A percentile compares a stretch with the other conserved stretches of the same genome.
These are phyloP conservation scores for Candida patagonica DNA, from an alignment of 805 yeast species.

Conservation along the genomic window DNA sequence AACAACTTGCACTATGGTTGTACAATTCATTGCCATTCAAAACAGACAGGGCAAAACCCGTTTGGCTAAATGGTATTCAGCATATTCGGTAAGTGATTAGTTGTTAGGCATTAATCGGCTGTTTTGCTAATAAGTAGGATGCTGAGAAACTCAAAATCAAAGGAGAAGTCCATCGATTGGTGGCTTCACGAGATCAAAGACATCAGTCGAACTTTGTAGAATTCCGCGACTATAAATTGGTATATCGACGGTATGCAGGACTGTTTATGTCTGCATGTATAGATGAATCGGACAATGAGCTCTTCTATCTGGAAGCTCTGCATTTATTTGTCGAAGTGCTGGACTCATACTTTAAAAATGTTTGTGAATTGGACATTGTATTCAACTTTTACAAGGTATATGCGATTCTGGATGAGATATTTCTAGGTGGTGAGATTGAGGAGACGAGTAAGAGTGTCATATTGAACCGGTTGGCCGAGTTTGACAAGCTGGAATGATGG, in stretches of 20 bases:
- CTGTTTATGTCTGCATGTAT: constrained; percentile 78
- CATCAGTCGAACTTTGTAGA: constrained; percentile 77
- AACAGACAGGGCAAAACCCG: constrained; percentile 93
- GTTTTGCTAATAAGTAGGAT: constrained; percentile 23
- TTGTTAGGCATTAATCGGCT: constrained; percentile 14
- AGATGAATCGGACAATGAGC: constrained; percentile 72
- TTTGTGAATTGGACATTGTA: constrained; percentile 87
- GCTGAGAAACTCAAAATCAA: constrained; percentile 40
- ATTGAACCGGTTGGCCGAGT: constrained; percentile 50
- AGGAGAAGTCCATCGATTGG: constrained; percentile 64
- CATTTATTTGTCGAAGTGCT: constrained; percentile 84
- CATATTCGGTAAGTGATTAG: constrained; percentile 29
- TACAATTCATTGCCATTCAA: constrained; percentile 72
- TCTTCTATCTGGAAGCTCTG: constrained; percentile 71
- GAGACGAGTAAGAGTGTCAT: constrained; percentile 69
- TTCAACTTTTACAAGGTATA: constrained; percentile 85
- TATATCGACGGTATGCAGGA: constrained; percentile 88
- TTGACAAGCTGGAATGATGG: constrained; percentile 51
- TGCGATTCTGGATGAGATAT: constrained; percentile 76
- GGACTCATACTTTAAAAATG: constrained; percentile 79
- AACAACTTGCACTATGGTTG: constrained; percentile 44
- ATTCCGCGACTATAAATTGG: constrained; percentile 55
- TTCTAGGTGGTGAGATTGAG: constrained; percentile 82
- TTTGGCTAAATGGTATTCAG: constrained; percentile 66
- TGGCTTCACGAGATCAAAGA: constrained; percentile 75